Evolutionary conservation across 2,329 filamentous ascomycete species (phyloP).

Genomic region (Hansfordia pulvinata): DNA sequence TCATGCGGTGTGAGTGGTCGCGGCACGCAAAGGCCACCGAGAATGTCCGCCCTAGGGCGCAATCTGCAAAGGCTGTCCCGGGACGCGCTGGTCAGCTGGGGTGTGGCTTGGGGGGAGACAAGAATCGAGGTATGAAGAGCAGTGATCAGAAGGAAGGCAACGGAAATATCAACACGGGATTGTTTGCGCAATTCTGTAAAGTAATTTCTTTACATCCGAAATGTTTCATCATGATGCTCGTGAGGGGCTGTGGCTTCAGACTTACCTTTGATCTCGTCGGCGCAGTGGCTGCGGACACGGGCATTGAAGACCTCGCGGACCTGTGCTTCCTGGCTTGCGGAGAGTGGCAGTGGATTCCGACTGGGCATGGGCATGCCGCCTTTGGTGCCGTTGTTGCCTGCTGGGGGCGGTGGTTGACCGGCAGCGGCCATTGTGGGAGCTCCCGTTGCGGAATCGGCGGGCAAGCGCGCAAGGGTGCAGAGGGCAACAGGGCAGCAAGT

Average conservation of each 20-base stretch:
- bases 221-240: too few species aligned
- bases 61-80: conserved; percentile 77
- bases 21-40: conserved; percentile 82
- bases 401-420: conserved; percentile 19
- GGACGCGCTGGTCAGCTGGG: too few species aligned
- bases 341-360: conserved; percentile 67
- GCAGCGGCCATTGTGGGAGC: conserved; percentile 26
- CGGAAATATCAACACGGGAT: too few species aligned
- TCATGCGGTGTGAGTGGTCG: conserved; percentile 71
- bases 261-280: conserved; percentile 65
- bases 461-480: too few species aligned
- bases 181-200: too few species aligned
- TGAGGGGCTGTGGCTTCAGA: too few species aligned
- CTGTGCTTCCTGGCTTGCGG: conserved; percentile 25
- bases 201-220: too few species aligned
- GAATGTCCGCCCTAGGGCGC: conserved; percentile 74
- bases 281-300: conserved; percentile 63
- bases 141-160: conserved; percentile 1
- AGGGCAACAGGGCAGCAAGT: too few species aligned
- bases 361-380: conserved; percentile 34
- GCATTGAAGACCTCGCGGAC: conserved; percentile 26
- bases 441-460: too few species aligned
- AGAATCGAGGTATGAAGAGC: conserved; percentile 1
- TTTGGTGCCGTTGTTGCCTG: conserved; percentile 3
- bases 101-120: too few species aligned